These are phyloP conservation scores for Pleurotus sapidus DNA, from an alignment of 768 basidiomycete species.

Conservation along the genomic window DNA sequence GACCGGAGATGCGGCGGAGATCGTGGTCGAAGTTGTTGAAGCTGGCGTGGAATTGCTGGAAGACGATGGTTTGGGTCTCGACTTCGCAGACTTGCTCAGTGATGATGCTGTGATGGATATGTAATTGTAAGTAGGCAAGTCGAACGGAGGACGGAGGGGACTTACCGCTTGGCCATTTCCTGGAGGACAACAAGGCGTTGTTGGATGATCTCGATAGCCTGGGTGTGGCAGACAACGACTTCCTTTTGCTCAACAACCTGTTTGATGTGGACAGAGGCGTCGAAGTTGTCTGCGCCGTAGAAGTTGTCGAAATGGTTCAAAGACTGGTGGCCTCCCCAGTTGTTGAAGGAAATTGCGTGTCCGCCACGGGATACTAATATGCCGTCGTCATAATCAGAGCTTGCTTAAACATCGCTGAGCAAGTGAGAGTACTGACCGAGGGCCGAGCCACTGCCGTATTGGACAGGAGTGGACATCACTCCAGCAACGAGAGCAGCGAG, in stretches of 20 bases:
- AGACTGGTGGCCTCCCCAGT: constrained; percentile 30
- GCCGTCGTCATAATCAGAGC: too few species aligned
- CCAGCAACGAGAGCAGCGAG: constrained; percentile 5
- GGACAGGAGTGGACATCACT: constrained; percentile 9
- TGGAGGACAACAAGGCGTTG: constrained; percentile 31
- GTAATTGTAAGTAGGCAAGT: neutral
- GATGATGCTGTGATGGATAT: constrained; percentile 21
- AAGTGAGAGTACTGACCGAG: neutral
- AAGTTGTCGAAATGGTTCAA: constrained; percentile 33
- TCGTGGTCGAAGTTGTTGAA: constrained; percentile 27
- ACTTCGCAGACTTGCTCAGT: constrained; percentile 31
- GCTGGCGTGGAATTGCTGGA: constrained; percentile 30
- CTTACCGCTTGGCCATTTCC: constrained; percentile 31
- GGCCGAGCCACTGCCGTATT: constrained; percentile 3
- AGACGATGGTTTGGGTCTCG: constrained; percentile 32
- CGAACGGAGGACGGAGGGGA: neutral
- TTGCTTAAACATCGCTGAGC: neutral
- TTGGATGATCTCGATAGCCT: constrained; percentile 27
- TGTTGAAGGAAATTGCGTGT: constrained; percentile 25
- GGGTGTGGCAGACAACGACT: constrained; percentile 25
- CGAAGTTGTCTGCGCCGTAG: constrained; percentile 34
- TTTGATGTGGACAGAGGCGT: constrained; percentile 20
- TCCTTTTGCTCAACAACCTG: constrained; percentile 22
- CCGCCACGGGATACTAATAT: constrained; percentile 1
- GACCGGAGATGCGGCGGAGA: constrained; percentile 24